phyloP scores from a whole-genome alignment of 2,329 filamentous ascomycete species.

The Sarocladiaceae sp. region DNA sequence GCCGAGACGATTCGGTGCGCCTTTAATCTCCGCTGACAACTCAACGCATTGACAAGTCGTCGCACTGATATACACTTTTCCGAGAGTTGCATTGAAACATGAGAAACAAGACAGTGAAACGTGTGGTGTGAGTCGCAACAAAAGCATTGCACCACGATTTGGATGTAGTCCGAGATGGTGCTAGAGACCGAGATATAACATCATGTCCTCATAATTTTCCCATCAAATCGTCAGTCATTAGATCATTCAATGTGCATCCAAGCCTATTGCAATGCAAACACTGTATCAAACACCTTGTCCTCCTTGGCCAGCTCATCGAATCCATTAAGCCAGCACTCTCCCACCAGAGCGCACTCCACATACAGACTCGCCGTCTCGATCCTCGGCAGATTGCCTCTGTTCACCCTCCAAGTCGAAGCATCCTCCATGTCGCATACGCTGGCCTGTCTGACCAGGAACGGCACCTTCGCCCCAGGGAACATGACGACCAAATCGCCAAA shows the following conservation, averaged over 20 bases:
- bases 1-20: too few species aligned
- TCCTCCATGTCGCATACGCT: not conserved
- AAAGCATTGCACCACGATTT: too few species aligned
- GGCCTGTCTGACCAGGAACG: not conserved
- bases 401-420: not conserved
- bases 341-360: not conserved
- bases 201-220: too few species aligned
- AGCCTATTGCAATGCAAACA: not conserved
- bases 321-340: constrained; percentile 5
- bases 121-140: too few species aligned
- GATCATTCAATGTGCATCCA: too few species aligned
- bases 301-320: not conserved
- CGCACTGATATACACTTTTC: too few species aligned
- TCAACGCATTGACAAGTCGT: too few species aligned
- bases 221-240: not conserved
- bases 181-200: too few species aligned
- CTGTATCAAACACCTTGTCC: not conserved
- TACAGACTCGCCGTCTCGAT: not conserved
- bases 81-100: too few species aligned
- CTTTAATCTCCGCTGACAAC: too few species aligned
- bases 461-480: constrained; percentile 1
- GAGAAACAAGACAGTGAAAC: too few species aligned
- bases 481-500: constrained; percentile 2
- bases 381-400: not conserved
- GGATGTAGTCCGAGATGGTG: too few species aligned